Percentiles rank a stretch among this genome's conserved stretches.
These are phyloP conservation scores for thale cress (Arabidopsis thaliana) DNA, from an alignment of 345 rosid genomes.

Conservation along the genomic window DNA sequence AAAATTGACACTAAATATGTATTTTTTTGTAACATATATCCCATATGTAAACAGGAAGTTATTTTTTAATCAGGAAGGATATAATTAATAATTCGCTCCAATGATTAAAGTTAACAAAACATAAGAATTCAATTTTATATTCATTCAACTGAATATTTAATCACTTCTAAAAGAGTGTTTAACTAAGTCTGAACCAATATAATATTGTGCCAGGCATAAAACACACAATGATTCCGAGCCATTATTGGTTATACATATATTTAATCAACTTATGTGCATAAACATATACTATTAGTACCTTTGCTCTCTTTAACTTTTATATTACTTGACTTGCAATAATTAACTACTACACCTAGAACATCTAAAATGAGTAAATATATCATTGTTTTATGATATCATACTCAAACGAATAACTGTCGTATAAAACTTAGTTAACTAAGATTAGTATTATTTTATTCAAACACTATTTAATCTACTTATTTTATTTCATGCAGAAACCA, in stretches of 20 bases:
- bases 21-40: neutral
- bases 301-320: constrained; percentile 29
- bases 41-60: neutral
- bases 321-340: constrained; percentile 25
- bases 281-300: constrained; percentile 23
- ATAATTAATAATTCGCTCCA: constrained; percentile 1
- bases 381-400: constrained; percentile 16
- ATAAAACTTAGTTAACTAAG: neutral
- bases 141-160: constrained; percentile 39
- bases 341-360: constrained; percentile 19
- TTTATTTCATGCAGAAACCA: constrained; percentile 13
- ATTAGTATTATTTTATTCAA: neutral
- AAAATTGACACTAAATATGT: neutral
- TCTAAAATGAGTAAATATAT: constrained; percentile 27
- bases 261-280: constrained; percentile 36
- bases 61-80: neutral
- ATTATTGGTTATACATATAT: constrained; percentile 41
- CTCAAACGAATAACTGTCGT: constrained; percentile 22
- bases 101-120: constrained; percentile 39
- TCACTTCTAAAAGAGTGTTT: constrained; percentile 40
- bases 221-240: constrained; percentile 39
- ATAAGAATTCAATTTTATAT: constrained; percentile 31
- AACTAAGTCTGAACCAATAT: constrained; percentile 39
- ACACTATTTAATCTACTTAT: neutral
- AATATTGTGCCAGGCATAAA: constrained; percentile 43